Percentiles rank a stretch among this genome's conserved stretches.
phyloP scores from a whole-genome alignment of 2,329 filamentous ascomycete genomes.

The Hymenoscyphus repandus region DNA sequence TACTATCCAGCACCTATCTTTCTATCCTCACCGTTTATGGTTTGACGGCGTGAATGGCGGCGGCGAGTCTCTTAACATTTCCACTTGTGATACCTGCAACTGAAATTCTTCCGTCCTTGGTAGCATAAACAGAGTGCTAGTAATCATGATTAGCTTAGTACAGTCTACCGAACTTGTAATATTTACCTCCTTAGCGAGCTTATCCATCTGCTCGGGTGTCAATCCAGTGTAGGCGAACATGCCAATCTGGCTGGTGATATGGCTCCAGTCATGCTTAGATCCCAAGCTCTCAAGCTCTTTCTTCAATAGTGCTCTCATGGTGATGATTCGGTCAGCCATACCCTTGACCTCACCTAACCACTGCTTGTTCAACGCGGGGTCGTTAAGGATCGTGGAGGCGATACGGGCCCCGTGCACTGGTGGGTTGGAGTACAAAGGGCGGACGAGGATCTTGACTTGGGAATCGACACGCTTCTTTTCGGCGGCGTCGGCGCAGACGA shows the following conservation, averaged over 20 bases:
- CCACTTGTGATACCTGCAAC: constrained; percentile 77
- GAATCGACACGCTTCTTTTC: constrained; percentile 96
- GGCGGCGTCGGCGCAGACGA: constrained; percentile 76
- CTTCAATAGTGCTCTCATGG: constrained; percentile 92
- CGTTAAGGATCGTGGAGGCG: constrained; percentile 86
- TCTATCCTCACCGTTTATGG: constrained; percentile 20
- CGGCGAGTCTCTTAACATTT: constrained; percentile 75
- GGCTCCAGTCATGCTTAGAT: constrained; percentile 95
- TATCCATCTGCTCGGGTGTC: constrained; percentile 84
- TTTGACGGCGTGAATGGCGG: constrained; percentile 81
- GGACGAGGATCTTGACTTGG: constrained; percentile 96
- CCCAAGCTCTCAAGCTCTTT: constrained; percentile 91
- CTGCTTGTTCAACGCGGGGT: constrained; percentile 77
- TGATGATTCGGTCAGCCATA: constrained; percentile 99
- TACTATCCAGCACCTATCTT: background rate
- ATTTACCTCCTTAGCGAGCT: constrained; percentile 75
- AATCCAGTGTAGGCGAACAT: constrained; percentile 99
- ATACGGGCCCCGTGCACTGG: constrained; percentile 95
- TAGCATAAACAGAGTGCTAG: constrained; percentile 90
- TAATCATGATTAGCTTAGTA: background rate
- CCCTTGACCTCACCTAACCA: constrained; percentile 96
- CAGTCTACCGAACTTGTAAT: constrained; percentile 18
- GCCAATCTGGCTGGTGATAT: constrained; percentile 98
- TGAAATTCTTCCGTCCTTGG: constrained; percentile 84
- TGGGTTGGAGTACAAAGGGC: constrained; percentile 96